These are phyloP conservation scores for Phalaenopsis aphrodite DNA, from an alignment of 106 monocot species.

Conservation along the genomic window DNA sequence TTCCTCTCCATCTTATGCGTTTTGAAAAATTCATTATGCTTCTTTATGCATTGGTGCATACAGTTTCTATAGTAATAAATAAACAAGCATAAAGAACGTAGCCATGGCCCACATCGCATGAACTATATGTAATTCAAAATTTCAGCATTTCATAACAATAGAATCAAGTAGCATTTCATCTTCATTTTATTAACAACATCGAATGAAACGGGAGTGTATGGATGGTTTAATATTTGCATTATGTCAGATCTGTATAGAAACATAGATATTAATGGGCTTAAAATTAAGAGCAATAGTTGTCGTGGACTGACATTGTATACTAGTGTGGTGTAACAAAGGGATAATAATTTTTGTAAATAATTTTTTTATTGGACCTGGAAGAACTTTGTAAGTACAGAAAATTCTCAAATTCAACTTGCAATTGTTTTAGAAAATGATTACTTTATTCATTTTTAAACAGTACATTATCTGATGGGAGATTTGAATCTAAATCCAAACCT, in stretches of 20 bases:
- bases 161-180: background rate
- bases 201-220: background rate
- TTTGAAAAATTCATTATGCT: background rate
- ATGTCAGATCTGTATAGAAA: background rate
- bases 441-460: background rate
- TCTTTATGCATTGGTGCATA: background rate
- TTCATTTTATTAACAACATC: background rate
- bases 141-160: background rate
- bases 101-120: background rate
- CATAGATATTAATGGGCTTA: background rate
- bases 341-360: background rate
- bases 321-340: background rate
- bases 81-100: background rate
- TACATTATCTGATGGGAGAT: background rate
- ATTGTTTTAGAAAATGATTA: background rate
- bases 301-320: background rate
- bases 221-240: background rate
- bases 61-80: background rate
- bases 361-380: background rate
- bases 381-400: background rate
- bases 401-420: background rate
- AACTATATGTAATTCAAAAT: background rate
- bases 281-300: background rate
- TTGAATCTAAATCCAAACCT: background rate
- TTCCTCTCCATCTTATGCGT: background rate